A percentile compares a stretch with the other conserved stretches of the same genome.
These are phyloP conservation scores for Aureobasidium sp. DNA, from an alignment of 2,329 filamentous ascomycete genomes.

Conservation along the genomic window DNA sequence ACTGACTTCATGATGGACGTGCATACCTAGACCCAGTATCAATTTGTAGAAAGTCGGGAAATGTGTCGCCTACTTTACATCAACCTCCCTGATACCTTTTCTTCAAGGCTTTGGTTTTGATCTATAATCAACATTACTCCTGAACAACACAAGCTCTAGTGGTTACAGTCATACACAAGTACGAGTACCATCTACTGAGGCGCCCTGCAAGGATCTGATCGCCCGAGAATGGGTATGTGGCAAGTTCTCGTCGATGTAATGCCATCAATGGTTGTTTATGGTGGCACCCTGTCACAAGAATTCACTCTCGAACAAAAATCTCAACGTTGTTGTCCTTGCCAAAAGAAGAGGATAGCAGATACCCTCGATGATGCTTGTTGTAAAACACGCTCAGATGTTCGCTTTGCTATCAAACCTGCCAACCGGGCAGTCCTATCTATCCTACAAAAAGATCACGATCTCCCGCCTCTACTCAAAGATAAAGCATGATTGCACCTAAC, in stretches of 20 bases:
- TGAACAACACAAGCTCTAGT: not conserved
- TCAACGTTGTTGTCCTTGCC: not conserved
- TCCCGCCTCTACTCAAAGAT: not conserved
- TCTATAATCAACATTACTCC: too few relatives aligned
- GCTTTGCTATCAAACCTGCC: not conserved
- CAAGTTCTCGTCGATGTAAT: not conserved
- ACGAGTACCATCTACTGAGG: too few relatives aligned
- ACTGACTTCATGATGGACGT: too few relatives aligned
- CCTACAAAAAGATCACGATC: not conserved
- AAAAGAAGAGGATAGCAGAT: not conserved
- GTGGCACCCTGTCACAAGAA: not conserved
- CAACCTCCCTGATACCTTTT: too few relatives aligned
- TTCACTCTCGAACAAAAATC: not conserved
- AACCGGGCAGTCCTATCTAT: conserved; percentile 1
- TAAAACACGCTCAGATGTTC: not conserved
- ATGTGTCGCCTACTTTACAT: too few relatives aligned
- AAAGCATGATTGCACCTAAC: conserved; percentile 40
- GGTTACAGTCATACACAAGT: not conserved
- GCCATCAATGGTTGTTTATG: not conserved
- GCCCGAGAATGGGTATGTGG: not conserved
- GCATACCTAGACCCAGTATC: too few relatives aligned
- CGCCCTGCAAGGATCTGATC: not conserved
- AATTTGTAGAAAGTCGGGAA: too few relatives aligned
- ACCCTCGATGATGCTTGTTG: not conserved
- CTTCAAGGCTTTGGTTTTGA: too few relatives aligned